These are phyloP conservation scores for Cryphonectria nitschkei DNA, from an alignment of 2,329 filamentous ascomycete species.

Conservation along the genomic window DNA sequence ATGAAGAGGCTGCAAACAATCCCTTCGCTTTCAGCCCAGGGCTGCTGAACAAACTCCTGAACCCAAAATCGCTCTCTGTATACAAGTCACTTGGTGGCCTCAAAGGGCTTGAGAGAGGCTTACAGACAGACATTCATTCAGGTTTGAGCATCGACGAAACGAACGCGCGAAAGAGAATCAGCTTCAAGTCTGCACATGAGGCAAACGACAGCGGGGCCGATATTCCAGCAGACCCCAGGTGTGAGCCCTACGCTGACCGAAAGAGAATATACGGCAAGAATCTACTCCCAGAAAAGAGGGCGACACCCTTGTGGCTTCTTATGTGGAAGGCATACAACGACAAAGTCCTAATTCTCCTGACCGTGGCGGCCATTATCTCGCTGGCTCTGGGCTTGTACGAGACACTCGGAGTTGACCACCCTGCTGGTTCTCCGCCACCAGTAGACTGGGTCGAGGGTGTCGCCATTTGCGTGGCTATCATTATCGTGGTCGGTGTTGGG, in stretches of 20 bases:
- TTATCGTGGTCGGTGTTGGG: slow-evolving; percentile 64
- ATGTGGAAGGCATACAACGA: slow-evolving; percentile 75
- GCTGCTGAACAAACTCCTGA: slow-evolving; percentile 75
- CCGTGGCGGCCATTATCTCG: slow-evolving; percentile 69
- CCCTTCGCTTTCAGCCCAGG: slow-evolving; percentile 73
- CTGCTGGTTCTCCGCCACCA: slow-evolving; percentile 42
- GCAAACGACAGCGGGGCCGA: slow-evolving; percentile 23
- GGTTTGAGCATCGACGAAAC: slow-evolving; percentile 73
- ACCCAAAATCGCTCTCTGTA: slow-evolving; percentile 74
- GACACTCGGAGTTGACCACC: slow-evolving; percentile 54
- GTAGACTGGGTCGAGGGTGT: slow-evolving; percentile 68
- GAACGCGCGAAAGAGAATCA: slow-evolving; percentile 31
- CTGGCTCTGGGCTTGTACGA: slow-evolving; percentile 72
- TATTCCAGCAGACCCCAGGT: slow-evolving; percentile 21
- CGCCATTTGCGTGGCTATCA: slow-evolving; percentile 63
- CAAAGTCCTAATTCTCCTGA: slow-evolving; percentile 72
- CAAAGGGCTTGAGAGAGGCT: slow-evolving; percentile 71
- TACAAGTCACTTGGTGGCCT: slow-evolving; percentile 76
- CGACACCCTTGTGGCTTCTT: slow-evolving; percentile 60
- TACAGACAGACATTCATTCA: slow-evolving; percentile 64
- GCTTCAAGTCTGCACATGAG: slow-evolving; percentile 37
- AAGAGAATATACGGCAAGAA: slow-evolving; percentile 64
- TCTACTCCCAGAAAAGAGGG: slow-evolving; percentile 61
- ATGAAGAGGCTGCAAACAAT: slow-evolving; percentile 68
- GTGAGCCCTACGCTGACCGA: slow-evolving; percentile 51